Conservation (phyloP, 2,329 filamentous ascomycete genomes). For the Apiospora sp. region DNA sequence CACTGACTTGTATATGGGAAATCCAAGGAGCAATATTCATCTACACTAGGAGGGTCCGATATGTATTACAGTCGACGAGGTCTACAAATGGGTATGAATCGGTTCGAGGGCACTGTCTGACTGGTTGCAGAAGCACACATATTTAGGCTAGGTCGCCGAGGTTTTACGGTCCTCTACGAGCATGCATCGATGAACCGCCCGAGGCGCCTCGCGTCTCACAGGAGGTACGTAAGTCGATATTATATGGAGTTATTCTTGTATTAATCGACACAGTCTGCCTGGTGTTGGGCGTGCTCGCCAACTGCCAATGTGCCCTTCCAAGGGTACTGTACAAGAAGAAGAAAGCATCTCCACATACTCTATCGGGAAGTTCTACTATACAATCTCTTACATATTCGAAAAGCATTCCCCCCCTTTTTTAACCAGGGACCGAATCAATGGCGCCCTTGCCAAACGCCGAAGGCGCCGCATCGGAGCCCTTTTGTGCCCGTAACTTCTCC, state of each 20-base stretch:
- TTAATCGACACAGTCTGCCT: neutral
- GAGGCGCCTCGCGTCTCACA: neutral
- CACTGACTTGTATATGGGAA: no score
- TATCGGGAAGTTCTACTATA: neutral
- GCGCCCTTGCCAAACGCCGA: conserved; percentile 45
- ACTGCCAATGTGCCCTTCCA: neutral
- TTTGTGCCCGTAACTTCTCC: conserved; percentile 73
- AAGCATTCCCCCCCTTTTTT: conserved; percentile 25
- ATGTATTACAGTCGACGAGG: no score
- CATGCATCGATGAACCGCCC: no score
- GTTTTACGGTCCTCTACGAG: no score
- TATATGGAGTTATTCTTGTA: neutral
- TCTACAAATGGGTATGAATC: no score
- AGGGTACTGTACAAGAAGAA: conserved; percentile 10
- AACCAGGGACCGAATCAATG: conserved; percentile 48
- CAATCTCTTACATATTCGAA: conserved; percentile 12
- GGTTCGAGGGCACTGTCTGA: no score
- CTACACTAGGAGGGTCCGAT: no score
- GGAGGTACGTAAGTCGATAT: neutral
- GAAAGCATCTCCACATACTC: neutral
- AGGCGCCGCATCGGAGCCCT: conserved; percentile 49
- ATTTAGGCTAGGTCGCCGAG: no score
- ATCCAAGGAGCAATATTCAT: no score
- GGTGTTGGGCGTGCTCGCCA: neutral
- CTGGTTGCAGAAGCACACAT: no score